Percentiles rank a stretch among this genome's conserved stretches.
Evolutionary conservation across 306 rosid species (phyloP).

Genomic region (Abrus pulchellus): DNA sequence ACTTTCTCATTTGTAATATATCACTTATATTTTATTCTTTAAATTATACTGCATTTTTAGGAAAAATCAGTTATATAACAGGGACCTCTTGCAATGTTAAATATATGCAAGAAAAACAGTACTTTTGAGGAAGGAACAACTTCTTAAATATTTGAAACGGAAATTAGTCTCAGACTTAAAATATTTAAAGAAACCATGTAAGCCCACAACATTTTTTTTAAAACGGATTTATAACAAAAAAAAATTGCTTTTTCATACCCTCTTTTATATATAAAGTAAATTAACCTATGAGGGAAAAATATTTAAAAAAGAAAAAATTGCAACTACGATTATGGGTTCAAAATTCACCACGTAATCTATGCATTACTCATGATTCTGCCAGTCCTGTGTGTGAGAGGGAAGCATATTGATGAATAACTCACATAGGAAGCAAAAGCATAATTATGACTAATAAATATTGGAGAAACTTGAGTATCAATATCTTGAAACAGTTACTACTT

Average conservation of each 20-base stretch:
- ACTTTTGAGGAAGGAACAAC: neutral
- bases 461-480: neutral
- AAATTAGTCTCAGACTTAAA: neutral
- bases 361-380: neutral
- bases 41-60: neutral
- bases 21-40: neutral
- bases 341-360: neutral
- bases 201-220: neutral
- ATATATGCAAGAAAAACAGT: neutral
- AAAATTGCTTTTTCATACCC: neutral
- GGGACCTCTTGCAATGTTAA: neutral
- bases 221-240: neutral
- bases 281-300: neutral
- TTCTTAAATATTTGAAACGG: neutral
- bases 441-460: slow-evolving; percentile 8
- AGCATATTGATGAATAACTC: neutral
- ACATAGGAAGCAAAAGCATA: slow-evolving; percentile 15
- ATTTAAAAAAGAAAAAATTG: neutral
- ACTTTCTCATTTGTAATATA: neutral
- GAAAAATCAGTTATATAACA: neutral
- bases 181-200: neutral
- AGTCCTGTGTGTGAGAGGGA: neutral
- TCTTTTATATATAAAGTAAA: neutral
- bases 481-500: neutral
- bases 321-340: neutral